A percentile compares a stretch with the other conserved stretches of the same genome.
phyloP scores from a whole-genome alignment of 352 stramenopile species.

The Globisporangium okanoganense region DNA sequence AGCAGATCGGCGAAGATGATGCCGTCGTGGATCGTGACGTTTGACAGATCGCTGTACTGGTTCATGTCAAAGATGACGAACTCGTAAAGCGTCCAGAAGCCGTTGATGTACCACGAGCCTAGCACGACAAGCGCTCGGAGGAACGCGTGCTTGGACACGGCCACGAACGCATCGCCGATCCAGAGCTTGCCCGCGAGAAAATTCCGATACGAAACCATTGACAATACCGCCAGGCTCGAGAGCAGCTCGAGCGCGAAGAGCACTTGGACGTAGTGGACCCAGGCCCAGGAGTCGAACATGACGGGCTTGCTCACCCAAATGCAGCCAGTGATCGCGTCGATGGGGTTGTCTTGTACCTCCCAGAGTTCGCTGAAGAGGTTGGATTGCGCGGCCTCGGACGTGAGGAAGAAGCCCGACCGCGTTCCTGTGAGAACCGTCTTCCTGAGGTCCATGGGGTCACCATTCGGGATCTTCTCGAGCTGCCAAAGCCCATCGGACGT shows the following conservation, averaged over 20 bases:
- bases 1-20: conserved; percentile 34
- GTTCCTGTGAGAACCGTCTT: conserved; percentile 7
- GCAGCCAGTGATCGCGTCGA: background rate
- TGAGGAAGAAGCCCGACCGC: conserved; percentile 15
- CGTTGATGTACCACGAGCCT: conserved; percentile 38
- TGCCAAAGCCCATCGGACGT: conserved; percentile 12
- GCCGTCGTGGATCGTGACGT: conserved; percentile 24
- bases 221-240: conserved; percentile 13
- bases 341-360: conserved; percentile 7
- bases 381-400: conserved; percentile 4
- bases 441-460: background rate
- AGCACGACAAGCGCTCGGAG: conserved; percentile 28
- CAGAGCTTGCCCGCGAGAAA: conserved; percentile 2
- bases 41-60: conserved; percentile 18
- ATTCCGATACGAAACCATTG: conserved; percentile 11
- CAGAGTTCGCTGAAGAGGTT: conserved; percentile 18
- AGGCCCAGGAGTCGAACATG: conserved; percentile 19
- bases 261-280: conserved; percentile 21
- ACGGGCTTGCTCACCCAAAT: background rate
- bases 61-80: conserved; percentile 38
- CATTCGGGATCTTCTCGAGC: conserved; percentile 11
- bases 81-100: conserved; percentile 36
- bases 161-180: conserved; percentile 11
- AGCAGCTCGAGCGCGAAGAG: conserved; percentile 14
- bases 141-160: conserved; percentile 2